A percentile compares a stretch with the other conserved stretches of the same genome.
phyloP scores from a whole-genome alignment of 1,284 basidiomycete genomes.

The Anthracocystis setariae region DNA sequence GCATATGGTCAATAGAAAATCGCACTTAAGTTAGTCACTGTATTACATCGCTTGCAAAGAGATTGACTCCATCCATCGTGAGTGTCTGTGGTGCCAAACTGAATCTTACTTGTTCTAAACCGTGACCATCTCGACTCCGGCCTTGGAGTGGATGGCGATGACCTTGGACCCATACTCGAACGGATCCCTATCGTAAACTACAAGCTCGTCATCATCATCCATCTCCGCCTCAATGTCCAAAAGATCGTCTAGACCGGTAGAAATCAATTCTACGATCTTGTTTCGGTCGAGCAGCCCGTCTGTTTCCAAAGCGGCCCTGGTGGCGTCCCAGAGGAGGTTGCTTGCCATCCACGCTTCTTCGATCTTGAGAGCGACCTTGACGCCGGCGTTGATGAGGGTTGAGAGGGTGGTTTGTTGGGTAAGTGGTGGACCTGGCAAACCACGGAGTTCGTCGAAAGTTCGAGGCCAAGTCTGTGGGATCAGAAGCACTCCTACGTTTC shows the following conservation, averaged over 20 bases:
- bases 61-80: too few species aligned
- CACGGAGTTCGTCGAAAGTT: slow-evolving; percentile 77
- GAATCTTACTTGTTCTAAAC: slow-evolving; percentile 7
- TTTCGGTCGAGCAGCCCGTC: slow-evolving; percentile 69
- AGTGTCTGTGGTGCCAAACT: too few species aligned
- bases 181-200: slow-evolving; percentile 74
- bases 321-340: slow-evolving; percentile 77
- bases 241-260: slow-evolving; percentile 75
- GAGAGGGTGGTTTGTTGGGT: slow-evolving; percentile 76
- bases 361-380: slow-evolving; percentile 80
- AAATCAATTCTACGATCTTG: slow-evolving; percentile 74
- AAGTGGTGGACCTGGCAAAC: slow-evolving; percentile 79
- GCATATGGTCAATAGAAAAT: slow-evolving; percentile 44
- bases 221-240: slow-evolving; percentile 70
- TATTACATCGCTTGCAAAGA: background rate
- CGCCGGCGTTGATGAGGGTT: slow-evolving; percentile 75
- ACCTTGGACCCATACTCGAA: slow-evolving; percentile 75
- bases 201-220: slow-evolving; percentile 71
- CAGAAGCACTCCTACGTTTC: slow-evolving; percentile 79
- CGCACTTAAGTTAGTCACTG: background rate
- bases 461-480: slow-evolving; percentile 74
- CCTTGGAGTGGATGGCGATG: slow-evolving; percentile 69
- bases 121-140: slow-evolving; percentile 40
- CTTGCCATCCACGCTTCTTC: slow-evolving; percentile 73
- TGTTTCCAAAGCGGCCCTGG: slow-evolving; percentile 50